phyloP scores from a whole-genome alignment of 2,329 filamentous ascomycete species.

The Leptodontidium sp. region DNA sequence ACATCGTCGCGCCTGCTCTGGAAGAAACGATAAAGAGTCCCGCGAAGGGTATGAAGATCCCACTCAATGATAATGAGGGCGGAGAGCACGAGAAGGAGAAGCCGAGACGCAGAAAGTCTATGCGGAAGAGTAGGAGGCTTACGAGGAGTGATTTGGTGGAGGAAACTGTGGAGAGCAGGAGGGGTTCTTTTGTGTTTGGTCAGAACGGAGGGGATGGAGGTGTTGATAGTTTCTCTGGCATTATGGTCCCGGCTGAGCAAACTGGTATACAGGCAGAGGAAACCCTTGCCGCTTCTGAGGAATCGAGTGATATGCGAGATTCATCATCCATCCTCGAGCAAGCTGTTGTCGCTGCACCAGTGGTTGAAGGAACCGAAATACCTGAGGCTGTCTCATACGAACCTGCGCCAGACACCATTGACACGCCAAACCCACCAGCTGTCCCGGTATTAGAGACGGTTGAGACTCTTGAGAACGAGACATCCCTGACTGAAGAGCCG shows the following conservation, averaged over 20 bases:
- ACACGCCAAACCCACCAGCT: not conserved
- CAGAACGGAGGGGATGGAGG: not conserved
- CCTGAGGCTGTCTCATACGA: not conserved
- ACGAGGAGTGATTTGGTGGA: conserved; percentile 19
- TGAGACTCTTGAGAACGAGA: not conserved
- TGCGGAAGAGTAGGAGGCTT: conserved; percentile 37
- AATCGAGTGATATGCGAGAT: not conserved
- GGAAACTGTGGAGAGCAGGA: conserved; percentile 12
- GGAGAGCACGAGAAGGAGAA: conserved; percentile 20
- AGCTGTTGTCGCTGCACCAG: not conserved
- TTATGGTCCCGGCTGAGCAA: not conserved
- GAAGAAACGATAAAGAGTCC: not conserved
- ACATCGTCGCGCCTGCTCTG: conserved; percentile 11
- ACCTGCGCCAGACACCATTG: not conserved
- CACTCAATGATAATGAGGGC: conserved; percentile 17
- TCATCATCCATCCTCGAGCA: not conserved
- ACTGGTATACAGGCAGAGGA: not conserved
- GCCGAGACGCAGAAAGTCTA: conserved; percentile 37
- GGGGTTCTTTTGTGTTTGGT: conserved; percentile 16
- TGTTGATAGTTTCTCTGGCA: conserved; percentile 10
- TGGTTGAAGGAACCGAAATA: not conserved
- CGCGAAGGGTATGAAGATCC: conserved; percentile 2
- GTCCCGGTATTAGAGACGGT: not conserved
- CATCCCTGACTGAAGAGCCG: not conserved
- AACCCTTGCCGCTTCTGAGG: not conserved